Evolutionary conservation across 2,329 filamentous ascomycete genomes (phyloP).

Genomic region (Neospermospora avenae): DNA sequence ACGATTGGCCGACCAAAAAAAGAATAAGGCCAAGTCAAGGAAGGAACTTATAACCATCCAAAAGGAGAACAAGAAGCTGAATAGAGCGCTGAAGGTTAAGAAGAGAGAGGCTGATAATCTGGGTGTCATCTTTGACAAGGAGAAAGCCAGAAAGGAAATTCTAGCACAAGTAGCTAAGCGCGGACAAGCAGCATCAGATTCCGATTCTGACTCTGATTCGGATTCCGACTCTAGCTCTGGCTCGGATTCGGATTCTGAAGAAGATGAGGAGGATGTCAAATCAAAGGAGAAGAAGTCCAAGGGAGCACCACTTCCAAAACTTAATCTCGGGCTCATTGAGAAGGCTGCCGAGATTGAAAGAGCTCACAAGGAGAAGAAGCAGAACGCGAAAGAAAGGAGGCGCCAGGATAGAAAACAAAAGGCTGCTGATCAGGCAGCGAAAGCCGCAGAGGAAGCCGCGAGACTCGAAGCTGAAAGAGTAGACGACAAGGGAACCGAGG

Average conservation of each 20-base stretch:
- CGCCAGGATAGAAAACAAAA: slow-evolving; percentile 5
- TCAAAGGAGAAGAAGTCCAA: not conserved
- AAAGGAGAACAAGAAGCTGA: slow-evolving; percentile 30
- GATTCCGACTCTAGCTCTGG: not conserved
- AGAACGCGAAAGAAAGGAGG: slow-evolving; percentile 7
- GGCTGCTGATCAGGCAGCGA: not conserved
- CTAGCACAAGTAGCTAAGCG: slow-evolving; percentile 17
- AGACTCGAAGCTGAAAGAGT: not conserved
- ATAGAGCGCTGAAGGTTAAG: slow-evolving; percentile 28
- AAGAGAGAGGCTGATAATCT: slow-evolving; percentile 25
- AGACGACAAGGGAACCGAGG: not conserved
- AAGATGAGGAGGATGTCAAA: slow-evolving; percentile 1
- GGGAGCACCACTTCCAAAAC: slow-evolving; percentile 1
- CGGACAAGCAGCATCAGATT: not conserved
- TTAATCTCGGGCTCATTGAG: not conserved
- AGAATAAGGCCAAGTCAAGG: slow-evolving; percentile 20
- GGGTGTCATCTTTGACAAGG: slow-evolving; percentile 27
- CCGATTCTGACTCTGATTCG: slow-evolving; percentile 5
- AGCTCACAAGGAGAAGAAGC: slow-evolving; percentile 11
- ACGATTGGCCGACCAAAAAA: slow-evolving; percentile 25
- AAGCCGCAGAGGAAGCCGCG: not conserved
- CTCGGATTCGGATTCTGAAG: slow-evolving; percentile 12
- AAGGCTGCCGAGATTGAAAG: slow-evolving; percentile 4
- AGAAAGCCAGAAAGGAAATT: slow-evolving; percentile 25
- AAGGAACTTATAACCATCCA: slow-evolving; percentile 24